These are phyloP conservation scores for Coemansia sp. DNA, from an alignment of 192 early-diverging fungal genomes.

Conservation along the genomic window DNA sequence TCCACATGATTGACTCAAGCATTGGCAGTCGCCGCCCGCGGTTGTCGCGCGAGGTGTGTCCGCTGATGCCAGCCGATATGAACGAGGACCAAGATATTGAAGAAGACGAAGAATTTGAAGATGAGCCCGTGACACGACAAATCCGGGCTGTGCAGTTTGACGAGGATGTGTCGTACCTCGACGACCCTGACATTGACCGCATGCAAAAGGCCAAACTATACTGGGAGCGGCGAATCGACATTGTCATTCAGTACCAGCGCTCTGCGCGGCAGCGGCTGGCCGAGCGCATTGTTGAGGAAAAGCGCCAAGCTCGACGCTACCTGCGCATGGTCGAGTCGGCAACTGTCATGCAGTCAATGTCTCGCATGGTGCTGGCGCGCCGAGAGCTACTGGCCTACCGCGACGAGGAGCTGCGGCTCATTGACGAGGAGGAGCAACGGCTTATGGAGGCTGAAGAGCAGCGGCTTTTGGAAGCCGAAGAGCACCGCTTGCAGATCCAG, in stretches of 20 bases:
- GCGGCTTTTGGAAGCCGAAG: background rate
- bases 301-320: constrained; percentile 53
- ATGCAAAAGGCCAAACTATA: constrained; percentile 53
- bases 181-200: constrained; percentile 36
- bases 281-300: constrained; percentile 55
- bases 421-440: constrained; percentile 12
- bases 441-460: constrained; percentile 14
- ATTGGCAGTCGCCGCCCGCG: constrained; percentile 43
- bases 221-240: constrained; percentile 54
- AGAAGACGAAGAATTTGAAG: background rate
- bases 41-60: constrained; percentile 49
- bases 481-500: too few species aligned
- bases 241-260: constrained; percentile 55
- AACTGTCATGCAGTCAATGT: constrained; percentile 57
- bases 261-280: constrained; percentile 48
- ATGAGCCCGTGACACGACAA: background rate
- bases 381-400: constrained; percentile 26
- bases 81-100: constrained; percentile 27
- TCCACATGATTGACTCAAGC: constrained; percentile 73
- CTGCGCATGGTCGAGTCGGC: constrained; percentile 57
- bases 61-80: constrained; percentile 39
- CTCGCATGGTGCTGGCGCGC: constrained; percentile 58
- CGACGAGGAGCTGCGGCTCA: constrained; percentile 10
- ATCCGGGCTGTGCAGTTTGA: background rate
- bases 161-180: constrained; percentile 38